Evolutionary conservation across 2,329 filamentous ascomycete species (phyloP).

Genomic region (Teratosphaeria viscida): DNA sequence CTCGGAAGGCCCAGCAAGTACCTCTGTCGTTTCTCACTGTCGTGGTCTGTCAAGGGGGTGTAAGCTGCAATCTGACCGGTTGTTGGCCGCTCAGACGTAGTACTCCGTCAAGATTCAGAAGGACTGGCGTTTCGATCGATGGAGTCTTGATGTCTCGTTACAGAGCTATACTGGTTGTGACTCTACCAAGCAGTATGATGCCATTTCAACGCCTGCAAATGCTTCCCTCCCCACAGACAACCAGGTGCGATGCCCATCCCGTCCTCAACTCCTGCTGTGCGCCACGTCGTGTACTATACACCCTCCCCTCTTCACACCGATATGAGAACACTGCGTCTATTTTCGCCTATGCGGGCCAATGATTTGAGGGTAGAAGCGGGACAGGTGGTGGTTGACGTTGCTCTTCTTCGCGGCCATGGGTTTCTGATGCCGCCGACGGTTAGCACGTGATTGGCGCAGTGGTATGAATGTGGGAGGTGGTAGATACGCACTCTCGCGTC

Average conservation of each 20-base stretch:
- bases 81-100: too few relatives aligned
- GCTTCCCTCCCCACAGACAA: neutral
- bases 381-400: slow-evolving; percentile 84
- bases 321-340: slow-evolving; percentile 20
- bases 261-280: neutral
- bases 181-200: neutral
- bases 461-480: neutral
- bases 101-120: too few relatives aligned
- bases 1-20: neutral
- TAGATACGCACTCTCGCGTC: slow-evolving; percentile 57
- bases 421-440: slow-evolving; percentile 35
- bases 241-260: neutral
- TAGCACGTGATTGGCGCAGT: neutral
- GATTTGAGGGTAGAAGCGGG: slow-evolving; percentile 64
- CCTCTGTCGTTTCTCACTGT: too few relatives aligned
- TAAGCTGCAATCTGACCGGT: too few relatives aligned
- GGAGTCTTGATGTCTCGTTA: neutral
- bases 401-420: slow-evolving; percentile 52
- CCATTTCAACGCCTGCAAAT: neutral
- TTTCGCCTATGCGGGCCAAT: slow-evolving; percentile 60
- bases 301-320: too few relatives aligned
- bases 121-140: neutral
- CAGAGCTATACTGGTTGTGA: neutral
- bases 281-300: neutral
- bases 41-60: too few relatives aligned